Conservation (phyloP, 1,284 basidiomycete genomes). For the Rhodotorula sp. region DNA sequence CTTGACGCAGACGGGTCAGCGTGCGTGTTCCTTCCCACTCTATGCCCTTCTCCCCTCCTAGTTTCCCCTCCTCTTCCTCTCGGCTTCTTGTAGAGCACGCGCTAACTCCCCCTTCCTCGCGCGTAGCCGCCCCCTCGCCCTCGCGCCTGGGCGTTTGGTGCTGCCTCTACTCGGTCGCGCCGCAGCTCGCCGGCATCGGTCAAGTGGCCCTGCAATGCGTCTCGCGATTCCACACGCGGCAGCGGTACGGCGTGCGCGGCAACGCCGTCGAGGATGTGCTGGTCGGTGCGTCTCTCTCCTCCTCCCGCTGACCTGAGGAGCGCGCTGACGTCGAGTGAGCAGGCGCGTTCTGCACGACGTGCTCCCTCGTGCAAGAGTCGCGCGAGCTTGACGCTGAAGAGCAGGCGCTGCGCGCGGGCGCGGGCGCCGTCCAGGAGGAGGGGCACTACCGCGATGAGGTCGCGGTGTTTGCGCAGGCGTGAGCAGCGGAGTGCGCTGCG, state of each 20-base stretch:
- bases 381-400: slow-evolving; percentile 41
- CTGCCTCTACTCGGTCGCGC: slow-evolving; percentile 33
- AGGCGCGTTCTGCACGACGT: slow-evolving; percentile 33
- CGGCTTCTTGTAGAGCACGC: too few species aligned
- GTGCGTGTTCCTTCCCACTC: slow-evolving; percentile 9
- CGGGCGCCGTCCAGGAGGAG: neutral
- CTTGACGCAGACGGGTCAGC: slow-evolving; percentile 22
- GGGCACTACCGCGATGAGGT: slow-evolving; percentile 32
- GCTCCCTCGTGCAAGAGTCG: slow-evolving; percentile 38
- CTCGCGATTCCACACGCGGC: slow-evolving; percentile 29
- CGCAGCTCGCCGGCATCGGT: slow-evolving; percentile 34
- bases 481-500: too few species aligned
- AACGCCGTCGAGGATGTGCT: slow-evolving; percentile 34
- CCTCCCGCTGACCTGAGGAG: too few species aligned
- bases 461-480: slow-evolving; percentile 6
- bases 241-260: slow-evolving; percentile 38
- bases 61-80: neutral
- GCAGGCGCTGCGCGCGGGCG: slow-evolving; percentile 9
- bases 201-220: slow-evolving; percentile 36
- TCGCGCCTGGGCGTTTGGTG: slow-evolving; percentile 29
- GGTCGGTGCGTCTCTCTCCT: slow-evolving; percentile 16
- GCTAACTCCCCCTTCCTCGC: too few species aligned
- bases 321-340: too few species aligned
- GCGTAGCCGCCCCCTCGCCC: slow-evolving; percentile 24
- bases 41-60: neutral